Evolutionary conservation across 2,329 filamentous ascomycete genomes (phyloP), one percentile per base, ranked within the genome.

Genomic region (Fusarium pininemorale): DNA sequence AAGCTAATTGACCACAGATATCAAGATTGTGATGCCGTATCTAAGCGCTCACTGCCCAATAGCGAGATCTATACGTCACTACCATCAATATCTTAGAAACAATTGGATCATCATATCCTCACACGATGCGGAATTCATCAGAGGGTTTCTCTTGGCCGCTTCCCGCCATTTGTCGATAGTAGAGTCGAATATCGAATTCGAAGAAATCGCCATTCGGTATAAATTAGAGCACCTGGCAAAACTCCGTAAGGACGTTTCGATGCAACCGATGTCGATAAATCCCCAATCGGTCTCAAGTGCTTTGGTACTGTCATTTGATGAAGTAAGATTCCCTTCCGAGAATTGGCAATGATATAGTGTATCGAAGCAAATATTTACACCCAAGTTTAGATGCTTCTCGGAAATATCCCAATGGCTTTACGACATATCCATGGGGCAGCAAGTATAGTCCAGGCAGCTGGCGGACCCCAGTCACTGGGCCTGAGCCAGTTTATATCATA

Each of bases 401-500:
- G 55, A 0, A 35, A 57, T 1, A 47, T 47, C 6, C 4, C 39
- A 26, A 57, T 57, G 41, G 55, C 55, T 1, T 47, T 47, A 4
- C 13, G 3, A 5, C 55, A 57, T 26, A 32, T 57, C 0, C 9
- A 57, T 0, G 55, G 55, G 30, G 55, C 55, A 26, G 39, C 55
- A 2, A 47, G 28, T 9, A 47, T 57, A 16, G 55, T 57, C 0
- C 55, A 57, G 16, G 38, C 39, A 28, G 55, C 55, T 18, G 55
- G 55, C 3, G 55, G 55, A 16, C 55, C 55, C 6, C 55, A 57
- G 11, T 15, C 30, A 24, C 22, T 57, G 7, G 55, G 55, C 10
- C 20, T 57, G 22, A 47, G 39, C 28, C 26, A 22, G 15, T 57
- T 57, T 18, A 47, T 57, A 32, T 57, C 55, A 18, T 35, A 57